Evolutionary conservation across 768 basidiomycete species (phyloP).

Genomic region (Tylopilus sp.): DNA sequence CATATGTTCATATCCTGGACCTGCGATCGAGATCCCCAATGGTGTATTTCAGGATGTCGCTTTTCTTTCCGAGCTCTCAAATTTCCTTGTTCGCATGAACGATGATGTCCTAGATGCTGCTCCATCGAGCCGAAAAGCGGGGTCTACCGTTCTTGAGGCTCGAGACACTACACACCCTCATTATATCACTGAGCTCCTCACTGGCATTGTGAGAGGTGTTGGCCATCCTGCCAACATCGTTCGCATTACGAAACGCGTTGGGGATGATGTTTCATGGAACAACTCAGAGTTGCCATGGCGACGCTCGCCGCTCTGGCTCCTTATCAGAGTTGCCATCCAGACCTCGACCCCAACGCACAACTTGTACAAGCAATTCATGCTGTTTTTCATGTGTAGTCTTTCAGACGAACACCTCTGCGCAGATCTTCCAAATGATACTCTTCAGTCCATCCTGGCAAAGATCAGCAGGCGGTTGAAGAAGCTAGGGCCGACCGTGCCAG

Average conservation of each 20-base stretch:
- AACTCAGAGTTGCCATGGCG: too few relatives aligned
- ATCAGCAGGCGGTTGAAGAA: not conserved
- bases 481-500: not conserved
- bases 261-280: not conserved
- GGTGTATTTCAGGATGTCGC: slow-evolving; percentile 22
- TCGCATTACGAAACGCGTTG: not conserved
- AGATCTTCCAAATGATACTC: not conserved
- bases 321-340: not conserved
- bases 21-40: slow-evolving; percentile 37
- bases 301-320: not conserved
- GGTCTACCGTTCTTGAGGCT: too few relatives aligned
- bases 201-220: not conserved
- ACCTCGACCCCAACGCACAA: not conserved
- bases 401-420: too few relatives aligned
- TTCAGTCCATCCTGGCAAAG: not conserved
- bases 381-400: not conserved
- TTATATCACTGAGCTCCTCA: too few relatives aligned
- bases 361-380: not conserved
- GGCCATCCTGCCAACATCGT: not conserved
- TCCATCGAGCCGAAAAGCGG: too few relatives aligned
- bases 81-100: slow-evolving; percentile 37
- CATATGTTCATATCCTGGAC: slow-evolving; percentile 43
- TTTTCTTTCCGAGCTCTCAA: slow-evolving; percentile 35
- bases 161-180: slow-evolving; percentile 34
- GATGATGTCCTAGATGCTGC: slow-evolving; percentile 29